Evolutionary conservation across 106 monocot species (phyloP).

Genomic region (Acorus calamus): DNA sequence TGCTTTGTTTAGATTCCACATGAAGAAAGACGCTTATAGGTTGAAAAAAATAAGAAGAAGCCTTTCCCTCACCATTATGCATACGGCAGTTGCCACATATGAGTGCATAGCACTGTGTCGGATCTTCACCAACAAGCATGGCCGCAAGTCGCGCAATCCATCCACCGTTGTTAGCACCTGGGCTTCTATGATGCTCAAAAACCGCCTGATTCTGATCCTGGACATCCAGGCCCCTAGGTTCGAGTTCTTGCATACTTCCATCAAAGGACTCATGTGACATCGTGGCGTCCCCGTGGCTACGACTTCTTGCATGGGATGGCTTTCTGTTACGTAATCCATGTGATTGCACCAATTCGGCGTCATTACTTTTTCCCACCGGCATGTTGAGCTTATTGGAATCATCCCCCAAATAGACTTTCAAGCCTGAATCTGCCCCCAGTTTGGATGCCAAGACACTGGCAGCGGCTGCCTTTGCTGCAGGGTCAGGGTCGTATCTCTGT

Average conservation of each 20-base stretch:
- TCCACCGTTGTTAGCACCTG: slow-evolving; percentile 38
- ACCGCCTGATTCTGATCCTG: slow-evolving; percentile 17
- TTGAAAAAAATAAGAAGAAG: neutral
- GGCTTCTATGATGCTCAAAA: slow-evolving; percentile 46
- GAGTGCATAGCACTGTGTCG: slow-evolving; percentile 79
- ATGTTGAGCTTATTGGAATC: slow-evolving; percentile 21
- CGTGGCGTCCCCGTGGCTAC: slow-evolving; percentile 16
- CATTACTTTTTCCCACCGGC: slow-evolving; percentile 25
- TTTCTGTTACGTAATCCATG: slow-evolving; percentile 65
- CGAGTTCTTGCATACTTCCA: slow-evolving; percentile 13
- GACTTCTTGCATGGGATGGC: slow-evolving; percentile 23
- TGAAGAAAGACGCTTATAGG: neutral
- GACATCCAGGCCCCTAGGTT: slow-evolving; percentile 20
- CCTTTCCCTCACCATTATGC: slow-evolving; percentile 42
- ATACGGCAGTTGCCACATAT: slow-evolving; percentile 79
- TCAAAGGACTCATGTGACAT: slow-evolving; percentile 9
- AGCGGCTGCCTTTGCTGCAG: slow-evolving; percentile 84
- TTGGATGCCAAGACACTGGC: slow-evolving; percentile 88
- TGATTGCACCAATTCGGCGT: slow-evolving; percentile 32
- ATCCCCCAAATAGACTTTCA: slow-evolving; percentile 72
- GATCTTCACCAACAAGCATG: slow-evolving; percentile 85
- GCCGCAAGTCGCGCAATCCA: slow-evolving; percentile 73
- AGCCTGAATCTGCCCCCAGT: slow-evolving; percentile 66
- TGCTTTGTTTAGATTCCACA: neutral
- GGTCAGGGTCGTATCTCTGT: slow-evolving; percentile 94